Evolutionary conservation across 805 yeast genomes (phyloP), one percentile per base, ranked within the genome.

Genomic region (Suhomyces faveliae): DNA sequence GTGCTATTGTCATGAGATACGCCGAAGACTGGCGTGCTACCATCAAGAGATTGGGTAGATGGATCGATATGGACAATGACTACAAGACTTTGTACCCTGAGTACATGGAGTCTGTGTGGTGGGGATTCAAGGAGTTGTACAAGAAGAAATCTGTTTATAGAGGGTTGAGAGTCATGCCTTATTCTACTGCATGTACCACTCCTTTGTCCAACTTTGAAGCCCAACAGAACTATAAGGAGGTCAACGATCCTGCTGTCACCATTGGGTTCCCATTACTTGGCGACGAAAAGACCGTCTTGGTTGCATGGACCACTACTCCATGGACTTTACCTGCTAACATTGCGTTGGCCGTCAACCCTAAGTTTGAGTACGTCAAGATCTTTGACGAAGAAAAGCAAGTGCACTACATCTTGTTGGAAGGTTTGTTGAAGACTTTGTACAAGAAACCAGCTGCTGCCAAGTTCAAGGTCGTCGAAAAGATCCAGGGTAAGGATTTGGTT

Each of bases 281-380:
- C 52, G 95, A 91, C 61, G 90, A 89, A 54, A 82, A 86, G 61
- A 88, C 96, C 46, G 75, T 80, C 55, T 76, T 94, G 56, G 91
- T 94, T 35, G 98, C 98, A 8, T 94, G 99, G 99, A 94, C 99
- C 40, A 94, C 99, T 51, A 94, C 99, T 21, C 99, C 99, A 45
- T 94, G 99, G 99, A 95, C 99, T 43, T 77, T 94, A 64, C 99
- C 99, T 37, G 87, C 96, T 23, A 92, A 94, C 68, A 72, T 94
- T 66, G 92, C 91, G 11, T 79, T 94, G 52, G 91, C 96, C 63
- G 98, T 94, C 40, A 81, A 94, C 73, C 95, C 97, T 46, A 80
- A 83, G 9, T 83, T 89, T 53, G 97, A 90, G 71, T 94, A 94
- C 63, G 87, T 87, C 59, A 95, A 94, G 76, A 88, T 94, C 54